These are phyloP conservation scores for Tilletia setariae DNA, from an alignment of 1,284 basidiomycete genomes.

Conservation along the genomic window DNA sequence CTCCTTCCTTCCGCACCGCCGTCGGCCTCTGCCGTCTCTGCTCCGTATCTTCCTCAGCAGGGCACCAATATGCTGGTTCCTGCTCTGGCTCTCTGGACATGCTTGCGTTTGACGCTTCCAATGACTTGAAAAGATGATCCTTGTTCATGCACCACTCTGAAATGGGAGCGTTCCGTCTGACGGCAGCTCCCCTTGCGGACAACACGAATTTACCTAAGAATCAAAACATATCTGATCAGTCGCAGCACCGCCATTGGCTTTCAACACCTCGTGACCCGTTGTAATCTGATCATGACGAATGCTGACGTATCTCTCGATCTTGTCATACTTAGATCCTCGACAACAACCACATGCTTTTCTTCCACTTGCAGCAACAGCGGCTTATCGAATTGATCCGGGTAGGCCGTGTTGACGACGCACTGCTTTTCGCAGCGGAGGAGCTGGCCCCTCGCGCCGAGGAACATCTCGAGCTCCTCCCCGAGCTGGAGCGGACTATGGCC, in stretches of 20 bases:
- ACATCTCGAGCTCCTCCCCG: constrained; percentile 83
- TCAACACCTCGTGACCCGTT: too few species aligned
- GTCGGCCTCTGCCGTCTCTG: background rate
- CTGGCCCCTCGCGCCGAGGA: constrained; percentile 92
- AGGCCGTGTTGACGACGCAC: constrained; percentile 72
- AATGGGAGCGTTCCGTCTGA: constrained; percentile 36
- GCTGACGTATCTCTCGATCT: background rate
- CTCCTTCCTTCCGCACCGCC: too few species aligned
- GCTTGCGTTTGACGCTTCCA: constrained; percentile 9
- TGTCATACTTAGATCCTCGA: constrained; percentile 76
- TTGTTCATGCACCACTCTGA: constrained; percentile 99
- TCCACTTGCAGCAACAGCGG: constrained; percentile 88
- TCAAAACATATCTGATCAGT: background rate
- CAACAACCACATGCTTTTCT: constrained; percentile 82
- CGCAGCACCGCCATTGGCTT: background rate
- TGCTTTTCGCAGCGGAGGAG: constrained; percentile 86
- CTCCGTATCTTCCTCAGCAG: too few species aligned
- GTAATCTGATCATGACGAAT: too few species aligned
- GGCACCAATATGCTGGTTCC: too few species aligned
- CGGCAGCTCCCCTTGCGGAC: constrained; percentile 12
- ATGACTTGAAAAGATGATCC: constrained; percentile 54
- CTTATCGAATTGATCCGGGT: constrained; percentile 90
- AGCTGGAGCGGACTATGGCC: constrained; percentile 93
- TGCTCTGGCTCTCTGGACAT: too few species aligned
- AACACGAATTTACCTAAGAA: constrained; percentile 9